These are phyloP conservation scores for Glycine soja DNA, from an alignment of 306 rosid genomes.

Conservation along the genomic window DNA sequence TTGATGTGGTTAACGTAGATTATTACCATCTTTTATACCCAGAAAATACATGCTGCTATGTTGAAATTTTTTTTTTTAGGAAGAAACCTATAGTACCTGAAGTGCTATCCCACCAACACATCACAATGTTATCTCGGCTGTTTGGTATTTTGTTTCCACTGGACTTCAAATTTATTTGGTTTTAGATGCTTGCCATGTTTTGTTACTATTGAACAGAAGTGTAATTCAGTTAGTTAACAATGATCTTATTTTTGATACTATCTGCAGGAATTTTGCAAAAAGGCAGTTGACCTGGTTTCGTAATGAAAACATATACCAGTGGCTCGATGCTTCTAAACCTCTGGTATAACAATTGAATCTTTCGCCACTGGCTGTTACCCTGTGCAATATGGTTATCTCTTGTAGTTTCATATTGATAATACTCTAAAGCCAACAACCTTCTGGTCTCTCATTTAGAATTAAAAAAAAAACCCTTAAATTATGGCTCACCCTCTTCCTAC, in stretches of 20 bases:
- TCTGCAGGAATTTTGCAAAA: constrained; percentile 90
- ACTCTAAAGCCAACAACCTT: neutral
- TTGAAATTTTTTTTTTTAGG: neutral
- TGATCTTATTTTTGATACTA: constrained; percentile 31
- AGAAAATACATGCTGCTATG: constrained; percentile 11
- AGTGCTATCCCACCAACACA: constrained; percentile 8
- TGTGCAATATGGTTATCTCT: constrained; percentile 7
- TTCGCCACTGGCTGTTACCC: constrained; percentile 21
- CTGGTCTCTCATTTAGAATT: constrained; percentile 28
- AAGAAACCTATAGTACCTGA: neutral
- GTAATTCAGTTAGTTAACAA: constrained; percentile 24
- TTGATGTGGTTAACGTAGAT: neutral
- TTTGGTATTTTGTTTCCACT: constrained; percentile 26
- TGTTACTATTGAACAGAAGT: neutral
- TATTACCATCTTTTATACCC: constrained; percentile 5
- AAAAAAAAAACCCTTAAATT: neutral
- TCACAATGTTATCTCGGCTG: constrained; percentile 17
- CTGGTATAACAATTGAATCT: constrained; percentile 59
- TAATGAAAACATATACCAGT: constrained; percentile 81
- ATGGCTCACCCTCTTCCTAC: neutral
- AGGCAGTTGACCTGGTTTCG: constrained; percentile 94
- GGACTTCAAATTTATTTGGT: neutral
- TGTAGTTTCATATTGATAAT: constrained; percentile 9
- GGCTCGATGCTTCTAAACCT: constrained; percentile 96
- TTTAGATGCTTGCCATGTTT: constrained; percentile 1